These are phyloP conservation scores for Fraxinus angustifolia DNA, from an alignment of 305 asterid genomes.

Conservation along the genomic window DNA sequence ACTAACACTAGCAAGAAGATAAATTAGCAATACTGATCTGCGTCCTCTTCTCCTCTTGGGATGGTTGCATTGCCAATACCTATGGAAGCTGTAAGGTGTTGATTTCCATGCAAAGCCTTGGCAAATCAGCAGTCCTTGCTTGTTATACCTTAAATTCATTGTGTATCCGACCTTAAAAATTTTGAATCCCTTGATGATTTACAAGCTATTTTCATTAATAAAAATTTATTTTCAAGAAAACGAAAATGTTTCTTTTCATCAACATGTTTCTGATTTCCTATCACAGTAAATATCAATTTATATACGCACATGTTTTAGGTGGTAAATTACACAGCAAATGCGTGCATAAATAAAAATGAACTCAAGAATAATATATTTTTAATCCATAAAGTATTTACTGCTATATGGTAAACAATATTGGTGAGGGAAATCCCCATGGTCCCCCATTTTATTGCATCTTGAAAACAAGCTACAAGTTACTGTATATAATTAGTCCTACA, in stretches of 20 bases:
- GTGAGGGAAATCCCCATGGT: background rate
- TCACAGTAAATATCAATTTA: background rate
- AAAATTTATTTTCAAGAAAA: background rate
- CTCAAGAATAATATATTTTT: background rate
- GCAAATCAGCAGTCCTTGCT: constrained; percentile 52
- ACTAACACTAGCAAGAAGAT: background rate
- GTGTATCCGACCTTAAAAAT: constrained; percentile 38
- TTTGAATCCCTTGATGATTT: background rate
- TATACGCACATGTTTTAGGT: background rate
- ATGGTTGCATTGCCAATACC: background rate
- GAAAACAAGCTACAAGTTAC: background rate
- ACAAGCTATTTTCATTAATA: background rate
- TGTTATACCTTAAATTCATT: constrained; percentile 37
- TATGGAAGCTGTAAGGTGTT: constrained; percentile 21
- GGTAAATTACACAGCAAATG: background rate
- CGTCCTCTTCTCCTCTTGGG: background rate
- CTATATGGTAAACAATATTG: background rate
- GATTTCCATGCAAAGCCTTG: constrained; percentile 56
- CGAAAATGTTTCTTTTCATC: background rate
- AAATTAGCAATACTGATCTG: background rate
- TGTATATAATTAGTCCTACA: background rate
- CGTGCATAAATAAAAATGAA: background rate
- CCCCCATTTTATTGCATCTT: background rate
- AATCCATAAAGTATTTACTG: background rate
- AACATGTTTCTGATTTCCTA: background rate